A percentile compares a stretch with the other conserved stretches of the same genome.
These are phyloP conservation scores for Spinacia oleracea DNA, from an alignment of 179 eudicot species.

Conservation along the genomic window DNA sequence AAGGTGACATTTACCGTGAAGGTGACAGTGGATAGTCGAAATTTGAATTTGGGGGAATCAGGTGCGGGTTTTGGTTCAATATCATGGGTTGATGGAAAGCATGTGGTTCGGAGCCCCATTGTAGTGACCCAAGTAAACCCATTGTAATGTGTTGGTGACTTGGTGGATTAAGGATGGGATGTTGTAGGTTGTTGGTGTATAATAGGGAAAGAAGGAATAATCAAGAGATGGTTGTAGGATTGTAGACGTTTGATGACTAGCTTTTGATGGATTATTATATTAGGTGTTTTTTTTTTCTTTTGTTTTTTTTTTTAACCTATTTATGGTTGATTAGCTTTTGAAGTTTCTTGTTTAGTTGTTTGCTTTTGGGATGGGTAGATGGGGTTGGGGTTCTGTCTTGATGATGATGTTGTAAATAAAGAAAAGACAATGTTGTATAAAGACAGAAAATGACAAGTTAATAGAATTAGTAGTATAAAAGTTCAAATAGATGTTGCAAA, in stretches of 20 bases:
- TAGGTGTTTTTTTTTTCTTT: slow-evolving; percentile 1
- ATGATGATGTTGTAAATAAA: slow-evolving; percentile 32
- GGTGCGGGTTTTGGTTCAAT: slow-evolving; percentile 82
- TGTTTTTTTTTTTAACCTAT: neutral
- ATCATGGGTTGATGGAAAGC: slow-evolving; percentile 83
- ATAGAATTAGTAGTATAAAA: slow-evolving; percentile 12
- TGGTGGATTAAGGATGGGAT: neutral
- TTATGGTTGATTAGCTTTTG: neutral
- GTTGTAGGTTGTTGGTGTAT: slow-evolving; percentile 9
- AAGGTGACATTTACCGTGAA: slow-evolving; percentile 57
- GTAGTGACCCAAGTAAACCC: slow-evolving; percentile 76
- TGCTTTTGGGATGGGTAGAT: neutral
- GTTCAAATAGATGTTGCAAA: neutral
- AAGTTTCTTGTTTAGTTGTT: neutral
- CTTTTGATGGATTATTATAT: slow-evolving; percentile 6
- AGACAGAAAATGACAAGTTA: slow-evolving; percentile 25
- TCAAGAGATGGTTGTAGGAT: slow-evolving; percentile 5
- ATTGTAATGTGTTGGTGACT: slow-evolving; percentile 48
- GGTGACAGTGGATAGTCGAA: slow-evolving; percentile 50
- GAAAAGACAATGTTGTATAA: slow-evolving; percentile 33
- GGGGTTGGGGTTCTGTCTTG: slow-evolving; percentile 17
- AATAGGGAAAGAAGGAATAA: slow-evolving; percentile 19
- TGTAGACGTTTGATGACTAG: neutral
- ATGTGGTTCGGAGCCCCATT: slow-evolving; percentile 88
- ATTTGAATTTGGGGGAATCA: slow-evolving; percentile 57